A percentile compares a stretch with the other conserved stretches of the same genome.
phyloP scores from a whole-genome alignment of 768 basidiomycete species.

The Pleurotus eryngii region DNA sequence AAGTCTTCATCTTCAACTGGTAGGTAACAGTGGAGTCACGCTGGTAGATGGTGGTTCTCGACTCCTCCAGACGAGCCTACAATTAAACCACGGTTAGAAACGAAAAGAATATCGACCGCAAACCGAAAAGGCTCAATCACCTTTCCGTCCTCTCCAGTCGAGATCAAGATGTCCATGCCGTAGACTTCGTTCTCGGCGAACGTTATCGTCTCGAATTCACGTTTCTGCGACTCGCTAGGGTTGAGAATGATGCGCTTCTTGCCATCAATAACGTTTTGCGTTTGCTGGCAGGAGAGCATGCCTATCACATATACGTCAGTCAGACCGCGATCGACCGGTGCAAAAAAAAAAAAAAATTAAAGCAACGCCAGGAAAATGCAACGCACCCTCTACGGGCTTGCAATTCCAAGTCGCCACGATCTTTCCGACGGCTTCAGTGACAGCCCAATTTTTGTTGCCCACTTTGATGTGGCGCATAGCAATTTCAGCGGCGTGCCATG shows the following conservation, averaged over 20 bases:
- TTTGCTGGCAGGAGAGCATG: constrained; percentile 93
- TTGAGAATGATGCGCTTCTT: constrained; percentile 95
- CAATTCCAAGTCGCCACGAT: constrained; percentile 73
- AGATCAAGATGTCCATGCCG: constrained; percentile 88
- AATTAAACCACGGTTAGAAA: background rate
- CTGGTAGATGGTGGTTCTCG: constrained; percentile 91
- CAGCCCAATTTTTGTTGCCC: constrained; percentile 92
- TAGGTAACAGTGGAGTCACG: constrained; percentile 84
- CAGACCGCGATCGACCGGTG: background rate
- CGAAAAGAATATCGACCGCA: background rate
- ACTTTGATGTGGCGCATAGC: constrained; percentile 90
- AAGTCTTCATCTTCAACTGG: constrained; percentile 97
- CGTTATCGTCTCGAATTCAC: constrained; percentile 78
- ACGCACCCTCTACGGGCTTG: constrained; percentile 89
- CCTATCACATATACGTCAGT: constrained; percentile 40
- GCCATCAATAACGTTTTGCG: constrained; percentile 92
- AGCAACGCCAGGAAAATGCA: background rate
- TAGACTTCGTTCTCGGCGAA: constrained; percentile 95
- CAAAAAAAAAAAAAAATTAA: background rate
- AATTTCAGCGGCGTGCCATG: constrained; percentile 88
- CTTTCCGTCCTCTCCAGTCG: constrained; percentile 89
- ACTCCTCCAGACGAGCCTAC: constrained; percentile 86
- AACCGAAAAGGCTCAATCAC: constrained; percentile 33
- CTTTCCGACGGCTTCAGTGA: constrained; percentile 83
- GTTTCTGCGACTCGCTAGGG: constrained; percentile 79